phyloP scores from a whole-genome alignment of 805 yeast species.

The Candida manassasensis region DNA sequence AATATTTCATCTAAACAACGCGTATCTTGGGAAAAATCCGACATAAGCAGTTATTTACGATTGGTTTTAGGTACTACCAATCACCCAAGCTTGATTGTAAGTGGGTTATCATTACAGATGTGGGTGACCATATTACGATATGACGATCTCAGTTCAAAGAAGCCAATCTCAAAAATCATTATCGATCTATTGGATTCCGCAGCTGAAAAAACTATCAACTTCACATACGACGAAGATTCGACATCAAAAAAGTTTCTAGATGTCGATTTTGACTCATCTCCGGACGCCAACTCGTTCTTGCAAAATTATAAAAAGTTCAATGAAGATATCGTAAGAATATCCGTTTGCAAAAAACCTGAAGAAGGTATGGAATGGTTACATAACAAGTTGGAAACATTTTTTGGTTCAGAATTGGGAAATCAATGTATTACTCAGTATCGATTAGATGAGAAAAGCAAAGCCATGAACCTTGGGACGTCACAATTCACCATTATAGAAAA shows the following conservation, averaged over 20 bases:
- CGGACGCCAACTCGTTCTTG: conserved; percentile 74
- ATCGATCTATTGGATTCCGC: conserved; percentile 71
- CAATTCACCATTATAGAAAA: conserved; percentile 87
- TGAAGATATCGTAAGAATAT: conserved; percentile 86
- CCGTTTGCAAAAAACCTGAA: conserved; percentile 80
- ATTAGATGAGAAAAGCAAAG: conserved; percentile 55
- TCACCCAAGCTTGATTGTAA: conserved; percentile 82
- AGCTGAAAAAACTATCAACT: conserved; percentile 73
- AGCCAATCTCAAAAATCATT: conserved; percentile 50
- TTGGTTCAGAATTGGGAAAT: conserved; percentile 64
- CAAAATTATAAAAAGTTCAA: conserved; percentile 75
- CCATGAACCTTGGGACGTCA: conserved; percentile 71
- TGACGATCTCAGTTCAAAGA: conserved; percentile 62
- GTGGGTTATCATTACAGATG: conserved; percentile 86
- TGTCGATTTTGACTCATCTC: conserved; percentile 83
- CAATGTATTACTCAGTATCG: conserved; percentile 52
- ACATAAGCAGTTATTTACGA: conserved; percentile 61
- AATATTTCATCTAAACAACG: conserved; percentile 42
- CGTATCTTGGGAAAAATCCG: conserved; percentile 52
- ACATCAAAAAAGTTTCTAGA: conserved; percentile 62
- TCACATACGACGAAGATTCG: conserved; percentile 61
- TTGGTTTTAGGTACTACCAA: conserved; percentile 76
- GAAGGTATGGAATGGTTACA: conserved; percentile 82
- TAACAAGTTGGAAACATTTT: conserved; percentile 63
- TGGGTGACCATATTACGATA: conserved; percentile 89